Base-by-base conservation (phyloP, 768 basidiomycete species). In the Agaricus blazei region DNA sequence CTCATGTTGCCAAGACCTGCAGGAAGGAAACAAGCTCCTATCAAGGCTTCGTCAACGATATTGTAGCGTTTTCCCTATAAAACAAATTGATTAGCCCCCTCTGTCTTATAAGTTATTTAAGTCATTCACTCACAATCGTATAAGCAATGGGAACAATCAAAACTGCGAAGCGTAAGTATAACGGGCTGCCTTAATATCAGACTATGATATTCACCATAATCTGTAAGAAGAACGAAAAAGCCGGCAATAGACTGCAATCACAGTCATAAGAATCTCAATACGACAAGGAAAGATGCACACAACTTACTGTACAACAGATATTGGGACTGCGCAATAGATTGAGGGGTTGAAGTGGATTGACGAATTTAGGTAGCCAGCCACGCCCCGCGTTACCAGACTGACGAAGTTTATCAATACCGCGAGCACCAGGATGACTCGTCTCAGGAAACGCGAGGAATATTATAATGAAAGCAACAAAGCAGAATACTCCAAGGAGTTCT, bases 1-100 rank as follows among this genome's bases (percentile, higher is more conserved):
- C 84, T 65, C 56, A 83, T 75, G 59, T 83, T 82, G 9, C 84
- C 85, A 12, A 84, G 29, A 3, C 84, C 84, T 19, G 70, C 68
- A 0, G 83, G 84, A 1, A 83, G 63, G 67, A 84, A 85, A 58
- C 80, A 82, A 0, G 79, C 76, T 2, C 85, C 83, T 49, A 86
- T 73, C 14, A 82, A 55, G 0, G 78, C 80, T 58, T 79, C 75
- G 60, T 81, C 85, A 2, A 69, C 67, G 50, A 87, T 80, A 31
- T 73, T 65, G 62, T 85, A 87, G 26, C 73, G 71, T 23, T 64
- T 69, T 6, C 83, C 88, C 85, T 89, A 59, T 14, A 49, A 24
- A 41, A 11, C 15, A 19, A n/a, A 34, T 34, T 34, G 34, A 6
- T 40, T 2, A 51, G 15, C 26, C 4, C 14, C 24, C 14, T 9